Conservation (phyloP, 208 protist species). For the Crithidia sp. region DNA sequence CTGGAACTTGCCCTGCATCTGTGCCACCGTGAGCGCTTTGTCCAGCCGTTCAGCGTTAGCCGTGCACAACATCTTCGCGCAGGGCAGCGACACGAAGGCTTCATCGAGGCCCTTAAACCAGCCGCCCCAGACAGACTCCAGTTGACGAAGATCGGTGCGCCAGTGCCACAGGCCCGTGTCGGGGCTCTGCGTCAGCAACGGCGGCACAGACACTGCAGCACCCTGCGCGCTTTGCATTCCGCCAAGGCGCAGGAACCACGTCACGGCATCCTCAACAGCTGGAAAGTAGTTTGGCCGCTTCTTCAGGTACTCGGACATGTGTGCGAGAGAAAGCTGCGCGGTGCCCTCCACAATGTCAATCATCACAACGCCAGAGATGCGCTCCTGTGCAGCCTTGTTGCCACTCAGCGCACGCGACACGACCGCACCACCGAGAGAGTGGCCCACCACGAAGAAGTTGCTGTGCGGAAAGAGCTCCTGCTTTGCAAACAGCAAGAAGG, state of each 20-base stretch:
- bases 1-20: constrained; percentile 96
- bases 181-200: constrained; percentile 49
- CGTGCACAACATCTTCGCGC: constrained; percentile 89
- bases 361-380: constrained; percentile 73
- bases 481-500: constrained; percentile 50
- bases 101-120: constrained; percentile 92
- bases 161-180: constrained; percentile 56
- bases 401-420: constrained; percentile 53
- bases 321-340: constrained; percentile 70
- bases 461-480: constrained; percentile 45
- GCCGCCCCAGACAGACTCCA: constrained; percentile 70
- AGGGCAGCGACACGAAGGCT: constrained; percentile 76
- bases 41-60: constrained; percentile 89
- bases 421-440: constrained; percentile 90
- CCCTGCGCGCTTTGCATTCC: constrained; percentile 72
- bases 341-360: constrained; percentile 93
- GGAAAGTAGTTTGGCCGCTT: constrained; percentile 73
- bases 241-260: constrained; percentile 81
- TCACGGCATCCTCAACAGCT: constrained; percentile 59
- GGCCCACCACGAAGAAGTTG: constrained; percentile 76
- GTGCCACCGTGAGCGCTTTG: constrained; percentile 87
- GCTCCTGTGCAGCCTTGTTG: constrained; percentile 26
- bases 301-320: constrained; percentile 85
- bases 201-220: constrained; percentile 75
- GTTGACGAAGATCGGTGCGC: constrained; percentile 74